Base-by-base conservation (phyloP, 116 monocot species). In the Dioscorea cayenensis region DNA sequence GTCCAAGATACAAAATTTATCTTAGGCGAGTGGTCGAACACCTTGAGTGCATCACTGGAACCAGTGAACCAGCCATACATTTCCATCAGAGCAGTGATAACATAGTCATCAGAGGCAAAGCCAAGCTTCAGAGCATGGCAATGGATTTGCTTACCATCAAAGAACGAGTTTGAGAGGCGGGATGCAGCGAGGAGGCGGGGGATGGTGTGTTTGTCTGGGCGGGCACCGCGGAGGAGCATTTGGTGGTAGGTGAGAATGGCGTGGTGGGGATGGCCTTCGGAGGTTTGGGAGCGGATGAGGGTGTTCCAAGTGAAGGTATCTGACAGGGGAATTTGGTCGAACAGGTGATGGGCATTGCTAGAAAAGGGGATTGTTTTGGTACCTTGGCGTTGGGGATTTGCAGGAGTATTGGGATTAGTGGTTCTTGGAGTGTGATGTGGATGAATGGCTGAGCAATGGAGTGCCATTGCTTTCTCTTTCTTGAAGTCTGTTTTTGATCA, bases 231-330 rank as follows among this genome's bases (percentile, higher is more conserved):
- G 20, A 70, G 64, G 70, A 76, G 63, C 76, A 76, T 76, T 17
- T 76, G 32, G 14, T 64, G 65, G 71, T 77, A 66, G 27, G 51
- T 37, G 48, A 66, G 59, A 25, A 71, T 20, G 48, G 77, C 66
- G 3, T 36, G 19, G 19, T 17, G 43, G 58, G 71, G 70, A 13
- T 64, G 19, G 32, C 69, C 76, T 49, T 69, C 70, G 50, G 32
- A 49, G 69, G 63, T 35, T 38, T 76, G 76, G 76, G 70, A 4
- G 4, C 63, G 70, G 38, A 60, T 77, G 62, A 77, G 51, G 50
- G 71, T 18, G 75, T 84, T 84, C 80, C 80, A 84, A 2, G 74
- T 35, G 48, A 84, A 84, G 71, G 80, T 80, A 21, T 78, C 74
- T 36, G 5, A 32, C 3, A 67, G 67, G 66, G 80, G 71, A 48